A percentile compares a stretch with the other conserved stretches of the same genome.
phyloP scores from a whole-genome alignment of 2,329 filamentous ascomycete genomes.

The Akanthomyces lecanii region DNA sequence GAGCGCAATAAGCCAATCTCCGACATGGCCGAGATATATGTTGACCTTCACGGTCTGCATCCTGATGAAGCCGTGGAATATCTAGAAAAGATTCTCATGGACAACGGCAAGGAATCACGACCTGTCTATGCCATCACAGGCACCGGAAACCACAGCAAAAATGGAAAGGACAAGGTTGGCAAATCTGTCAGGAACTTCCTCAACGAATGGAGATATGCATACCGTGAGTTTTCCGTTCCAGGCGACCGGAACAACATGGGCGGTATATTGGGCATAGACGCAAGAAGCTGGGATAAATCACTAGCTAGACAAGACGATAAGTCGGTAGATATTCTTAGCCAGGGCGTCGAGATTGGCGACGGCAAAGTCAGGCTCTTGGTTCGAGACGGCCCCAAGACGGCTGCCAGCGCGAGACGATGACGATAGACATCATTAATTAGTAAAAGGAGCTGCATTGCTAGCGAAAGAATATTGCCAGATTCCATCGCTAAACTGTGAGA shows the following conservation, averaged over 20 bases:
- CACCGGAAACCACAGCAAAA: conserved; percentile 96
- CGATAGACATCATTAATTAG: conserved; percentile 21
- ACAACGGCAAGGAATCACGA: conserved; percentile 67
- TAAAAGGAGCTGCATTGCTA: conserved; percentile 13
- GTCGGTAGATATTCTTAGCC: conserved; percentile 55
- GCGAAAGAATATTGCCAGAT: background rate
- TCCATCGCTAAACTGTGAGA: background rate
- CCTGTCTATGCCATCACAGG: conserved; percentile 95
- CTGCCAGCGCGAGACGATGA: conserved; percentile 44
- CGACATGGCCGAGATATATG: conserved; percentile 72
- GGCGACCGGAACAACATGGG: conserved; percentile 83
- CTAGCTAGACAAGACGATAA: conserved; percentile 45
- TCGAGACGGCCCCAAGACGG: conserved; percentile 55
- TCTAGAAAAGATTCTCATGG: conserved; percentile 78
- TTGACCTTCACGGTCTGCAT: conserved; percentile 97
- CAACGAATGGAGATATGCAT: conserved; percentile 93
- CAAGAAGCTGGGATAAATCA: conserved; percentile 62
- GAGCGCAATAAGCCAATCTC: conserved; percentile 66
- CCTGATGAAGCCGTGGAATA: conserved; percentile 96
- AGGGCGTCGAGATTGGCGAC: conserved; percentile 64
- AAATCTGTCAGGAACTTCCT: conserved; percentile 88
- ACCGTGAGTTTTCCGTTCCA: conserved; percentile 91
- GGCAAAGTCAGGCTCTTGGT: conserved; percentile 63
- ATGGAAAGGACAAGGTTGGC: conserved; percentile 97
- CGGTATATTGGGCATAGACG: conserved; percentile 68